Base-by-base conservation (phyloP, 2,329 filamentous ascomycete genomes). In the Talaromyces albobiverticillius region DNA sequence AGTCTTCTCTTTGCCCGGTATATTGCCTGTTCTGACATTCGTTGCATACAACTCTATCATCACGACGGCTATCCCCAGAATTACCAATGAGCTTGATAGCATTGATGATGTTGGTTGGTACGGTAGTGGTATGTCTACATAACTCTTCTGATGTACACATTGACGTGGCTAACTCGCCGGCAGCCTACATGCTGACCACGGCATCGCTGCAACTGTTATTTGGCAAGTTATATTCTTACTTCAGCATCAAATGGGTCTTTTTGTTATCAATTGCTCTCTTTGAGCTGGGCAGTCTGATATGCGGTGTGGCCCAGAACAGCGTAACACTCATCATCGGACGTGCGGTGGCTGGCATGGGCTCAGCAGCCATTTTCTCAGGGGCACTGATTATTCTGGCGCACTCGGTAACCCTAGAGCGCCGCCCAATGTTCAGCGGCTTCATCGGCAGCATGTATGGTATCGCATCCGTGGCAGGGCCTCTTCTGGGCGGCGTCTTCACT, bases 161-260 rank as follows among this genome's bases (percentile, higher is more conserved):
- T 64, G 64, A 71, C 56, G 53, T 71, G 49, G 67, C 69, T 48
- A 14, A 41, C 20, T 49, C 22, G 11, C 5, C 4, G 26, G 3
- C 4, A 40, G 47, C 73, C 0, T 79, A 76, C 61, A 68, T 75
- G 55, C 63, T 79, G 46, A 76, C 74, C 2, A 58, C 67, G 16
- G 68, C 67, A 8, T 64, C 48, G 22, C 56, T 60, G 32, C 54
- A 55, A 46, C 64, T 75, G 7, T 62, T 71, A 25, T 71, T 69
- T 53, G 72, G 71, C 38, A 76, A 75, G 53, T 57, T 78, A 42
- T 79, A 78, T 61, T 77, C 71, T 16, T 77, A 76, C 55, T 76
- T 50, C 68, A 60, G 64, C 1, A 38, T 54, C 16, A 49, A 50
- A 38, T 38, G 36, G 26, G 46, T 49, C 1, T 54, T 50, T 34